Evolutionary conservation across 164 flowering plant species (phyloP).

Genomic region (grape (Vitis vinifera)): ASM3070453v1 NC_081809.1:6017001-6017500

Average conservation of each 20-base stretch:
- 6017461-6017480: neutral
- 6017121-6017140: slow-evolving; percentile 7
- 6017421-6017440: neutral
- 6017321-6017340: slow-evolving; percentile 30
- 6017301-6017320: slow-evolving; percentile 38
- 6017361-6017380: no score
- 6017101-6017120: neutral
- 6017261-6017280: slow-evolving; percentile 43
- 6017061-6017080: neutral
- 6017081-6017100: neutral
- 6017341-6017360: slow-evolving; percentile 32
- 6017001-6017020: neutral
- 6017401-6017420: no score
- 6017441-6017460: neutral
- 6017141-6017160: slow-evolving; percentile 21
- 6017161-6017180: slow-evolving; percentile 20
- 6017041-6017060: neutral
- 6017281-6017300: slow-evolving; percentile 79
- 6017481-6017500: slow-evolving; percentile 45
- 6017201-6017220: slow-evolving; percentile 62
- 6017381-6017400: no score
- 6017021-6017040: neutral
- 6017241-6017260: slow-evolving; percentile 52
- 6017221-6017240: slow-evolving; percentile 89
- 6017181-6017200: slow-evolving; percentile 74